Conservation (phyloP, 352 stramenopile genomes). For the Globisporangium lucens region DNA sequence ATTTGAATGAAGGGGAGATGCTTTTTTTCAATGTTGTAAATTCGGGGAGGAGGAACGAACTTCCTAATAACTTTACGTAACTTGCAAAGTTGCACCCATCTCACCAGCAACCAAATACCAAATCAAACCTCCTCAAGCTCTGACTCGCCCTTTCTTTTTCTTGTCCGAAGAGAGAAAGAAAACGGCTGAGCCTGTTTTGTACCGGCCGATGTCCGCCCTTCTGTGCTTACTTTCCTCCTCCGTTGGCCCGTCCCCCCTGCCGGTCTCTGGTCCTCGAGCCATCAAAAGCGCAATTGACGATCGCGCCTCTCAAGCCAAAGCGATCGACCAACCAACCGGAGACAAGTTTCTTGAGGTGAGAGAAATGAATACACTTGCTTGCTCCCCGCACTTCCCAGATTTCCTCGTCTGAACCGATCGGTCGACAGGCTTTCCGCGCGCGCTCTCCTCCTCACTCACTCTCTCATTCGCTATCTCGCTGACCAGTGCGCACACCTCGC, state of each 20-base stretch:
- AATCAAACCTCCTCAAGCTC: no score
- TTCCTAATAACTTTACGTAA: background rate
- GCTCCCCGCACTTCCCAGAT: background rate
- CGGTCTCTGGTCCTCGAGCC: background rate
- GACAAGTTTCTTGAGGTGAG: background rate
- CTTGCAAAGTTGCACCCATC: background rate
- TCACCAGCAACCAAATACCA: background rate
- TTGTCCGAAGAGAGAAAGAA: background rate
- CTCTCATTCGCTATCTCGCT: conserved; percentile 1
- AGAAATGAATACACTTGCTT: background rate
- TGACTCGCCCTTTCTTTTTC: background rate
- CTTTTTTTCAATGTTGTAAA: background rate
- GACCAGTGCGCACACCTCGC: background rate
- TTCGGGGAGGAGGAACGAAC: background rate
- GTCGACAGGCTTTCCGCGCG: background rate
- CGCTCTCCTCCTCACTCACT: background rate
- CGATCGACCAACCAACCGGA: conserved; percentile 2
- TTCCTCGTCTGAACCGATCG: background rate
- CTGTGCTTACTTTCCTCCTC: background rate
- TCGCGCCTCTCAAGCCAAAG: background rate
- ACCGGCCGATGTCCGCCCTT: background rate
- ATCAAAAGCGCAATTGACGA: background rate
- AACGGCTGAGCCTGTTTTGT: background rate
- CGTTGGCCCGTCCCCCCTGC: background rate
- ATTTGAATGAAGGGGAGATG: background rate